phyloP scores from a whole-genome alignment of 306 rosid genomes.

The Carpinus viminea region DNA sequence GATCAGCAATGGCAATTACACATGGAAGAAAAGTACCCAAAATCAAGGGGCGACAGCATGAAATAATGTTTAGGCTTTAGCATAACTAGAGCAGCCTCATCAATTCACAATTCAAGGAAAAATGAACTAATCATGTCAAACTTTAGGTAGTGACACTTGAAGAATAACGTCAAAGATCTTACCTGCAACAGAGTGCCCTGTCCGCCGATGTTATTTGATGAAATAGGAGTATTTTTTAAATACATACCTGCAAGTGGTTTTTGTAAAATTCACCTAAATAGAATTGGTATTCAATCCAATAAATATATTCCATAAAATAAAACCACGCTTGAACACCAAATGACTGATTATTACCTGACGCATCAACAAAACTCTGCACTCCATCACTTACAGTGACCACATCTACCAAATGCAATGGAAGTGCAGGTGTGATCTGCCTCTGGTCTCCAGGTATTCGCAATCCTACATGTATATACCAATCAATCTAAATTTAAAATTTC shows the following conservation, averaged over 20 bases:
- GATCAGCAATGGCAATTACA: background rate
- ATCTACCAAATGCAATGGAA: conserved; percentile 85
- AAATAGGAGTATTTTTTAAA: conserved; percentile 54
- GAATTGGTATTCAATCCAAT: conserved; percentile 18
- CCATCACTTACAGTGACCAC: conserved; percentile 61
- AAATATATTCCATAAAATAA: conserved; percentile 9
- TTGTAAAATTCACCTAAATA: conserved; percentile 13
- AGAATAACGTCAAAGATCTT: conserved; percentile 29
- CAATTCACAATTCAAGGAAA: conserved; percentile 16
- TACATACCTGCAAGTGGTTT: conserved; percentile 56
- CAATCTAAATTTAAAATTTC: conserved; percentile 19
- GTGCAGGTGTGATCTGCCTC: conserved; percentile 72
- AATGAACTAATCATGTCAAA: conserved; percentile 4
- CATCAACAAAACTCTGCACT: conserved; percentile 58
- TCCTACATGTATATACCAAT: conserved; percentile 46
- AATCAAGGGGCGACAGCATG: background rate
- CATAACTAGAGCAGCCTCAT: background rate
- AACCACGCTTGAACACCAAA: conserved; percentile 22
- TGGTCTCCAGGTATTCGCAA: conserved; percentile 70
- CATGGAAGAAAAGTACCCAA: background rate
- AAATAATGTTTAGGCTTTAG: background rate
- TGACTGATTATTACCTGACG: conserved; percentile 48
- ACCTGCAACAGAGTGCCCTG: conserved; percentile 80
- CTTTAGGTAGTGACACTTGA: conserved; percentile 21
- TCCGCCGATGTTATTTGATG: conserved; percentile 62